phyloP scores from a whole-genome alignment of 176 grass and related monocot species.

The Themeda triandra region DNA sequence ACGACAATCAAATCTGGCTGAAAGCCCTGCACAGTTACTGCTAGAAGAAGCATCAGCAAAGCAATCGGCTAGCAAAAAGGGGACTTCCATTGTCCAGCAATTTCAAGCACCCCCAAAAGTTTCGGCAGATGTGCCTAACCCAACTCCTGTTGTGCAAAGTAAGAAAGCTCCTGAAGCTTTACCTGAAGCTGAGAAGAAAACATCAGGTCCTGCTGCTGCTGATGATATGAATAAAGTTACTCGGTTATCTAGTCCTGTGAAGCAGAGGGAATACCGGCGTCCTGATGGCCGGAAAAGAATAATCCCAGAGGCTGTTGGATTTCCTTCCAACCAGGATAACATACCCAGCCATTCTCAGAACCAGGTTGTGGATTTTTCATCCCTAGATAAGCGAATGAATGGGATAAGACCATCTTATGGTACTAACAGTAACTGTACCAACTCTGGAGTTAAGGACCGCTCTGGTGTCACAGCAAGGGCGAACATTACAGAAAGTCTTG shows the following conservation, averaged over 20 bases:
- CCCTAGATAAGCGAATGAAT: constrained; percentile 60
- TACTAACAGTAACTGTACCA: constrained; percentile 45
- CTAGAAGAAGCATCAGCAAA: constrained; percentile 85
- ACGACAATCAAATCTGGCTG: constrained; percentile 88
- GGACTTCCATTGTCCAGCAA: constrained; percentile 36
- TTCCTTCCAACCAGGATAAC: constrained; percentile 75
- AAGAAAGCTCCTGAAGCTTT: constrained; percentile 64
- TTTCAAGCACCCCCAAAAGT: constrained; percentile 49
- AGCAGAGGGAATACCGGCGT: constrained; percentile 91
- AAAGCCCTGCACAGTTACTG: constrained; percentile 77
- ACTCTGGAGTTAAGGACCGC: constrained; percentile 59
- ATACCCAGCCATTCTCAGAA: constrained; percentile 43
- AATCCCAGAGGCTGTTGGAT: constrained; percentile 96
- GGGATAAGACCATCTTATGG: constrained; percentile 54
- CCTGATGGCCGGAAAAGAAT: constrained; percentile 98
- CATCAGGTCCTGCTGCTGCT: constrained; percentile 29
- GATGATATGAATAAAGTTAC: constrained; percentile 56
- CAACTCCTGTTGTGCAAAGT: constrained; percentile 35
- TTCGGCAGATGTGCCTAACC: constrained; percentile 42
- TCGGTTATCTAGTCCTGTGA: constrained; percentile 73
- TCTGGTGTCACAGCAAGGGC: constrained; percentile 74
- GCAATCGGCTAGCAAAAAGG: constrained; percentile 60
- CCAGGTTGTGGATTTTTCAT: constrained; percentile 61
- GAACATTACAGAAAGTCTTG: constrained; percentile 75
- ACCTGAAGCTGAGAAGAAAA: constrained; percentile 58